phyloP scores from a whole-genome alignment of 768 basidiomycete species.

The Termitomyces sp. region DNA sequence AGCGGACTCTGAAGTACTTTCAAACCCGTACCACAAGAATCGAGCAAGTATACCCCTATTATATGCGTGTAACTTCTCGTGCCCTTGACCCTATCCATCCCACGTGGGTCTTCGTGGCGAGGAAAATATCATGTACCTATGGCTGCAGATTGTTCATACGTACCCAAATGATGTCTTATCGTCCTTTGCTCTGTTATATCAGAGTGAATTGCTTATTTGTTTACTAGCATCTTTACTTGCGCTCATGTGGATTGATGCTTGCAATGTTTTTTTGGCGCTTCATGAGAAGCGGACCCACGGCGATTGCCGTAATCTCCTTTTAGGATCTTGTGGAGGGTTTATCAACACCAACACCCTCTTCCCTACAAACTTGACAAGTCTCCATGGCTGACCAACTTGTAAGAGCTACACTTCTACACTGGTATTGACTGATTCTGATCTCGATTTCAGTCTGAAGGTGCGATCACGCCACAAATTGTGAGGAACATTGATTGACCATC shows the following conservation, averaged over 20 bases:
- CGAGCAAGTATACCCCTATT: too few species aligned
- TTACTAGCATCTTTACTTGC: neutral
- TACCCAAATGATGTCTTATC: neutral
- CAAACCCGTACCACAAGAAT: too few species aligned
- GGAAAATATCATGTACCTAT: too few species aligned
- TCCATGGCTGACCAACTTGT: conserved; percentile 57
- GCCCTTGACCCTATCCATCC: neutral
- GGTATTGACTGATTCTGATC: neutral
- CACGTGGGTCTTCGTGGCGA: neutral
- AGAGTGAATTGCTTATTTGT: neutral
- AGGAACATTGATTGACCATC: neutral
- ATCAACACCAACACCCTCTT: conserved; percentile 1
- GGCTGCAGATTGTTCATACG: neutral
- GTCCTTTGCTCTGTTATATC: neutral
- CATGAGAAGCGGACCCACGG: conserved; percentile 4
- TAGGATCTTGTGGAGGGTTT: neutral
- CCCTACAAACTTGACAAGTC: conserved; percentile 6
- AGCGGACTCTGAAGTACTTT: too few species aligned
- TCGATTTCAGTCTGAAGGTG: conserved; percentile 52
- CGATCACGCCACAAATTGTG: conserved; percentile 13
- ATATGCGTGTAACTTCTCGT: neutral
- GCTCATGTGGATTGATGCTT: neutral
- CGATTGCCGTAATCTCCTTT: conserved; percentile 20
- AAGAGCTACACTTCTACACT: conserved; percentile 16
- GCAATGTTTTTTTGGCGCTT: neutral